phyloP scores from a whole-genome alignment of 495 filamentous ascomycete genomes.

The Aspergillus carlsbadensis region DNA sequence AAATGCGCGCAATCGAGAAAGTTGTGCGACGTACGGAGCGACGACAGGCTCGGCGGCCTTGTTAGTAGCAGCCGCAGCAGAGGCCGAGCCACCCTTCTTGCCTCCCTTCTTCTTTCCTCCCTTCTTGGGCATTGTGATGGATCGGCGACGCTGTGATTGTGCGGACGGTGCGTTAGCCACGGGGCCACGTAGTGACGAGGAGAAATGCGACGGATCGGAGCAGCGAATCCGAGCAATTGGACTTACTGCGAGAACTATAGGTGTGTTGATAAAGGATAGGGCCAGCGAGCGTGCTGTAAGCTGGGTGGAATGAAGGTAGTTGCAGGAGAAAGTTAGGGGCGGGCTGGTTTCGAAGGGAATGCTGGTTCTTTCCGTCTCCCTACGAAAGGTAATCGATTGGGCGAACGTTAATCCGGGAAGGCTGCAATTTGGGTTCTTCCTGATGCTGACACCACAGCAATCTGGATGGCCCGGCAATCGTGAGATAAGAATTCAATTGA shows the following conservation, averaged over 20 bases:
- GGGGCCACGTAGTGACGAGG: constrained; percentile 15
- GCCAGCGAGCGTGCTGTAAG: neutral
- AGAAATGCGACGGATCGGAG: neutral
- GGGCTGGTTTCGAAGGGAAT: neutral
- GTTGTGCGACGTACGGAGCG: constrained; percentile 38
- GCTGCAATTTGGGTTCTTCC: constrained; percentile 1
- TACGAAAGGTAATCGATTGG: constrained; percentile 18
- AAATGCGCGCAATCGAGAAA: neutral
- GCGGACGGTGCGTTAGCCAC: constrained; percentile 11
- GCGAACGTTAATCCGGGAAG: constrained; percentile 29
- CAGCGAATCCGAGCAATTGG: neutral
- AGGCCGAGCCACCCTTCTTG: constrained; percentile 31
- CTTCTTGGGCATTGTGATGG: constrained; percentile 42
- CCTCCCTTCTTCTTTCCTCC: constrained; percentile 45
- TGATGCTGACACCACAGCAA: neutral
- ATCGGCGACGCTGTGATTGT: constrained; percentile 2
- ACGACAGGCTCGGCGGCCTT: constrained; percentile 36
- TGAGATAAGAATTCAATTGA: neutral
- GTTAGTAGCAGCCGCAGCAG: constrained; percentile 31
- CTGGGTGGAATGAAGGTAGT: constrained; percentile 1
- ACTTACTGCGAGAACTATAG: constrained; percentile 14
- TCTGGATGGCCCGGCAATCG: neutral
- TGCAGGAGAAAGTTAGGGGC: constrained; percentile 20
- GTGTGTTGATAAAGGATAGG: neutral
- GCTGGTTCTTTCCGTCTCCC: constrained; percentile 23